A percentile compares a stretch with the other conserved stretches of the same genome.
These are phyloP conservation scores for Xylaria curta DNA, from an alignment of 495 filamentous ascomycete species.

Conservation along the genomic window DNA sequence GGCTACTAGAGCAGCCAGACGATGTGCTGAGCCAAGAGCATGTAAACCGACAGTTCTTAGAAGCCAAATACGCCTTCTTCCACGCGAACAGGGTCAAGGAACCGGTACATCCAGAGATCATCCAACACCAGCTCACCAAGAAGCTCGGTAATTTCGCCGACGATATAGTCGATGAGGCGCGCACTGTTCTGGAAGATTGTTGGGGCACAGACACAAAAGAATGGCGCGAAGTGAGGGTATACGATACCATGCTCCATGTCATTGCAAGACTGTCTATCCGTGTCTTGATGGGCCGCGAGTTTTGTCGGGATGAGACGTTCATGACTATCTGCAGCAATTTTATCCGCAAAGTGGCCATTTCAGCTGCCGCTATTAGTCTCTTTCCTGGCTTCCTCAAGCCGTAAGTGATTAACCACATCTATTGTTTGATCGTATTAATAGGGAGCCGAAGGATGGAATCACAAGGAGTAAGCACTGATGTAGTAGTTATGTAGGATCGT, in stretches of 20 bases:
- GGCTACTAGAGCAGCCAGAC: conserved; percentile 54
- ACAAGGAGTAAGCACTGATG: conserved; percentile 31
- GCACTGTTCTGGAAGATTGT: conserved; percentile 37
- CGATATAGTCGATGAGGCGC: conserved; percentile 50
- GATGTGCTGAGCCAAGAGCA: conserved; percentile 41
- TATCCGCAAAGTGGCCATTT: conserved; percentile 45
- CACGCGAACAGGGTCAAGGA: conserved; percentile 39
- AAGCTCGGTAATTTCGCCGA: conserved; percentile 37
- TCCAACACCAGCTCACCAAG: conserved; percentile 46
- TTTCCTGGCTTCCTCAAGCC: conserved; percentile 49
- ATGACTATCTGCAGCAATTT: conserved; percentile 46
- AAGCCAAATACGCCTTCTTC: conserved; percentile 47
- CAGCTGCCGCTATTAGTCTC: conserved; percentile 43
- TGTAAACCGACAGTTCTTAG: conserved; percentile 47
- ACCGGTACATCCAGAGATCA: conserved; percentile 41
- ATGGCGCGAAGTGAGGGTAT: conserved; percentile 49
- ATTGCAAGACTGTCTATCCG: conserved; percentile 51
- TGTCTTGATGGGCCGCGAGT: conserved; percentile 52
- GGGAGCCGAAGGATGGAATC: neutral
- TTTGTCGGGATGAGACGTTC: conserved; percentile 55
- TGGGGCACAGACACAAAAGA: conserved; percentile 44
- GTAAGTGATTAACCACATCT: conserved; percentile 28
- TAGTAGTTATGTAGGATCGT: conserved; percentile 32
- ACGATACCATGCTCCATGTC: conserved; percentile 47
- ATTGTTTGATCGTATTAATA: neutral